Evolutionary conservation across 257 asterid genomes (phyloP).

Genomic region (Solanum tarapatanum): DNA sequence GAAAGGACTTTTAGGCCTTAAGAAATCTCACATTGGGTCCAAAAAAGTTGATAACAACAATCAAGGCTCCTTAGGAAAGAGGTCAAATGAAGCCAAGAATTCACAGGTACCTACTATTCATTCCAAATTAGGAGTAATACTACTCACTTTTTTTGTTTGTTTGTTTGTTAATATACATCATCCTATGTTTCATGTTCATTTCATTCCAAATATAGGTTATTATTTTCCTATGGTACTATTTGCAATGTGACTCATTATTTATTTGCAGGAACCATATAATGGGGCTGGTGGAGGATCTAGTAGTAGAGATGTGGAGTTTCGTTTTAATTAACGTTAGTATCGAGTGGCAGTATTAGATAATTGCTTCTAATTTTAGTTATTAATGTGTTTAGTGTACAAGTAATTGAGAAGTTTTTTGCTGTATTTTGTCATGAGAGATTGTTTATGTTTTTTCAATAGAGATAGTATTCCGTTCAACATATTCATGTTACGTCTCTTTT

Average conservation of each 20-base stretch:
- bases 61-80: conserved; percentile 13
- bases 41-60: conserved; percentile 29
- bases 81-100: conserved; percentile 12
- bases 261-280: not conserved
- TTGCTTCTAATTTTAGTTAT: not conserved
- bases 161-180: not conserved
- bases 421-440: not conserved
- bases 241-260: not conserved
- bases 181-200: not conserved
- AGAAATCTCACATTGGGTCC: conserved; percentile 69
- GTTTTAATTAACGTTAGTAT: conserved; percentile 1
- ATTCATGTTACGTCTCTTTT: not conserved
- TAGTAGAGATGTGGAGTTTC: conserved; percentile 14
- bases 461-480: not conserved
- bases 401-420: not conserved
- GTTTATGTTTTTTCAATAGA: not conserved
- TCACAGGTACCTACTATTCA: conserved; percentile 11
- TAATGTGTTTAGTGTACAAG: not conserved
- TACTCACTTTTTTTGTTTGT: too few species aligned
- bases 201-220: not conserved
- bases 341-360: not conserved
- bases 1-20: conserved; percentile 75
- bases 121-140: not conserved
- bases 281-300: not conserved
- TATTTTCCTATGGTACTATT: not conserved